Evolutionary conservation across 371 early-diverging fungal genomes (phyloP).

Genomic region (Scutellospora calospora): DNA sequence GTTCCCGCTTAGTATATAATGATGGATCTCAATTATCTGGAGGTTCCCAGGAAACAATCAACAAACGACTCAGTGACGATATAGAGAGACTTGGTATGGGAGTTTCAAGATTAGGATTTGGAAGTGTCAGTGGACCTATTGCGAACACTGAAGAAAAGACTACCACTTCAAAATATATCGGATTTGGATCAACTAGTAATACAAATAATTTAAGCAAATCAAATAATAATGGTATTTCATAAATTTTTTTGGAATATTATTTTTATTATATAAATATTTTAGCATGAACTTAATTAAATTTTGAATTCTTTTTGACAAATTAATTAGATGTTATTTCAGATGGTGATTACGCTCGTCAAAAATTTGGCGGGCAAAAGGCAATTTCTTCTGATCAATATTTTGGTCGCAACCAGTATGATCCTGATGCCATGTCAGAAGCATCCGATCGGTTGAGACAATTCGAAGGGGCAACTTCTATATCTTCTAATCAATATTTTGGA

Average conservation of each 20-base stretch:
- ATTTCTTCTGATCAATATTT: slow-evolving; percentile 93
- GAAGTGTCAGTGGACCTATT: slow-evolving; percentile 50
- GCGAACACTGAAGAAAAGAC: background rate
- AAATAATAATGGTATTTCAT: background rate
- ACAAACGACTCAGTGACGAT: slow-evolving; percentile 53
- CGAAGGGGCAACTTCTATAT: slow-evolving; percentile 77
- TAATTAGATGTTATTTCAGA: slow-evolving; percentile 45
- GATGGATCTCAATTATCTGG: slow-evolving; percentile 4
- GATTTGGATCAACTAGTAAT: slow-evolving; percentile 31
- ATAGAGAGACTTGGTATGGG: slow-evolving; percentile 86
- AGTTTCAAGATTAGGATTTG: slow-evolving; percentile 80
- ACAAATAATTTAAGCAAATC: background rate
- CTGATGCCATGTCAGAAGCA: slow-evolving; percentile 69
- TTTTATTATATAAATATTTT: background rate
- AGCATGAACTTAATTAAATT: background rate
- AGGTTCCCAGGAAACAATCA: background rate
- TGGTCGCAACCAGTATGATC: slow-evolving; percentile 78
- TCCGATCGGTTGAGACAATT: slow-evolving; percentile 74
- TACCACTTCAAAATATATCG: background rate
- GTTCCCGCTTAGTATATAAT: slow-evolving; percentile 38
- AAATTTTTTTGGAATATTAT: background rate
- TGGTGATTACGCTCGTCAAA: slow-evolving; percentile 60
- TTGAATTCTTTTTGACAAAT: background rate
- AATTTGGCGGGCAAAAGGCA: slow-evolving; percentile 81
- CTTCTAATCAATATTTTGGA: slow-evolving; percentile 85